phyloP scores from a whole-genome alignment of 352 stramenopile species.

The Phytophthora macrochlamydospora region DNA sequence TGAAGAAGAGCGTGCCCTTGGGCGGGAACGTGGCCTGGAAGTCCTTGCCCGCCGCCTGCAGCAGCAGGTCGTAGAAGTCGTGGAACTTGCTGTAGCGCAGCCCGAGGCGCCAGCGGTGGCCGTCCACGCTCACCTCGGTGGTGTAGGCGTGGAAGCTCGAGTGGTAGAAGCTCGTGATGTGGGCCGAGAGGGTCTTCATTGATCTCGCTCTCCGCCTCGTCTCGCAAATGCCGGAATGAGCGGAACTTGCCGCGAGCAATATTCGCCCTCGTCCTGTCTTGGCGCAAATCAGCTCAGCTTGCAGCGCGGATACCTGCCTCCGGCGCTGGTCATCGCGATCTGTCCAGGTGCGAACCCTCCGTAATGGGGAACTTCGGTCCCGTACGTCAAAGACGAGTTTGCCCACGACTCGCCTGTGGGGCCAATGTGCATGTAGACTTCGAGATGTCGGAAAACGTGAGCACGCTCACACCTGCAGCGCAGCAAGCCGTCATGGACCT shows the following conservation, averaged over 20 bases:
- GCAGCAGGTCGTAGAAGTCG: conserved; percentile 58
- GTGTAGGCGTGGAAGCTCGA: conserved; percentile 62
- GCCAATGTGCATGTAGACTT: no score
- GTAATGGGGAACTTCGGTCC: no score
- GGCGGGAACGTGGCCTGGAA: conserved; percentile 69
- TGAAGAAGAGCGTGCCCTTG: conserved; percentile 73
- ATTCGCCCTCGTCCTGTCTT: neutral
- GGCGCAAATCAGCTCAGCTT: conserved; percentile 3
- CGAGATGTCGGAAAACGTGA: no score
- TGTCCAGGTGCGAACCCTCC: neutral
- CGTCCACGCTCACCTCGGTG: conserved; percentile 50
- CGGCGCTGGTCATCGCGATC: neutral
- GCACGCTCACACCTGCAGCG: no score
- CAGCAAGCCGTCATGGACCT: no score
- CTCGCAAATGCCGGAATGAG: conserved; percentile 1
- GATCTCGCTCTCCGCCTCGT: neutral
- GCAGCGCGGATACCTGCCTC: neutral
- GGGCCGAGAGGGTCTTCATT: conserved; percentile 44
- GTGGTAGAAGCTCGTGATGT: conserved; percentile 53
- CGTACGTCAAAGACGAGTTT: no score
- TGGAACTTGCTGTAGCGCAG: conserved; percentile 78
- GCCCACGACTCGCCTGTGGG: no score
- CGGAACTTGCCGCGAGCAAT: neutral
- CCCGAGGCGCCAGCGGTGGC: conserved; percentile 47
- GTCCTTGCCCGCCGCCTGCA: conserved; percentile 35